phyloP scores from a whole-genome alignment of 768 basidiomycete species.

The Paxillus ammoniavirescens region DNA sequence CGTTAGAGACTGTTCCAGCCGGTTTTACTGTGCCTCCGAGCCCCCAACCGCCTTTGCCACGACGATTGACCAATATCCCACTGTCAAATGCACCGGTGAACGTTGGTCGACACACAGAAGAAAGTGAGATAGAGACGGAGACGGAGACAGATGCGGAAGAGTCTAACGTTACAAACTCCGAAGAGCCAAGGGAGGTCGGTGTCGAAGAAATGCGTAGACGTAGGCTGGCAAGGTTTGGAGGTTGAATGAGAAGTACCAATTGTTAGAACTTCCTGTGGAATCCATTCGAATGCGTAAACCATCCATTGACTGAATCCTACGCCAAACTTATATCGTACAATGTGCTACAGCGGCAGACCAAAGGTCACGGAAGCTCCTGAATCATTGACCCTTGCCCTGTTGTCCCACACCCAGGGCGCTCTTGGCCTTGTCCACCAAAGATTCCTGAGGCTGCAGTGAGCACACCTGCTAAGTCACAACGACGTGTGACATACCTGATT shows the following conservation, averaged over 20 bases:
- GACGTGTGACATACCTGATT: conserved; percentile 32
- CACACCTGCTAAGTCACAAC: too few species aligned
- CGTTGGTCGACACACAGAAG: conserved; percentile 12
- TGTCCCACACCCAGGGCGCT: conserved; percentile 6
- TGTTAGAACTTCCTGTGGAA: too few species aligned
- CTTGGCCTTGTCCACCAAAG: conserved; percentile 15
- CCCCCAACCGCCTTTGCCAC: conserved; percentile 10
- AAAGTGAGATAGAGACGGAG: conserved; percentile 32
- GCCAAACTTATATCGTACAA: background rate
- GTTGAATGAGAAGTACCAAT: conserved; percentile 21
- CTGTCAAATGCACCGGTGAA: background rate
- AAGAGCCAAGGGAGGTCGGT: conserved; percentile 36
- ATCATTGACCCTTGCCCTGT: background rate
- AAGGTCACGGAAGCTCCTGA: background rate
- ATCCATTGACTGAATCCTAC: too few species aligned
- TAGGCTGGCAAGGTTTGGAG: conserved; percentile 64
- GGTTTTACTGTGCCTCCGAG: conserved; percentile 43
- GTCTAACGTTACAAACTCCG: background rate
- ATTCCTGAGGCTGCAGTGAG: conserved; percentile 2
- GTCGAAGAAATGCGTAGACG: conserved; percentile 68
- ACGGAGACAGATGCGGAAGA: conserved; percentile 33
- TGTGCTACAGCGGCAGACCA: background rate
- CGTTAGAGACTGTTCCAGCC: conserved; percentile 61
- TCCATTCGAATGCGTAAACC: too few species aligned
- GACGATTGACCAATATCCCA: conserved; percentile 13